Conservation (phyloP, 371 early-diverging fungal genomes). For the Apophysomyces elegans region DNA sequence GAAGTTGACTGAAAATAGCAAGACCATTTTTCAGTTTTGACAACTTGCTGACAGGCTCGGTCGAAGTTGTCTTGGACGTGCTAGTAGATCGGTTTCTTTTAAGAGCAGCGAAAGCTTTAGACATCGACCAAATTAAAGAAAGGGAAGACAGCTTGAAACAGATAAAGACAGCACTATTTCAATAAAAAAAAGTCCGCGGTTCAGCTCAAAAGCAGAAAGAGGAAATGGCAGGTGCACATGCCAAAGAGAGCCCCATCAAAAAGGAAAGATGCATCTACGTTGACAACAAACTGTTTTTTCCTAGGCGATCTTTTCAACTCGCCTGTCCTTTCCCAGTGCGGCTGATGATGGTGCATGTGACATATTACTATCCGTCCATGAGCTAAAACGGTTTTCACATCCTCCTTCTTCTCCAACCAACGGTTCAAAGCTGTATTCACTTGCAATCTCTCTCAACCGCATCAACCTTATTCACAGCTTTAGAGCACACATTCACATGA, state of each 20-base stretch:
- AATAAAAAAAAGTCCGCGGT: not conserved
- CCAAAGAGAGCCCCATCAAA: not conserved
- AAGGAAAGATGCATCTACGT: not conserved
- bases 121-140: slow-evolving; percentile 15
- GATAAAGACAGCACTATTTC: not conserved
- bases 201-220: slow-evolving; percentile 3
- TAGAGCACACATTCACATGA: too few relatives aligned
- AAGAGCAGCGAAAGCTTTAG: slow-evolving; percentile 27
- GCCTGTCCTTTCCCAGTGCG: not conserved
- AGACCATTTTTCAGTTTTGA: slow-evolving; percentile 31
- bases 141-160: not conserved
- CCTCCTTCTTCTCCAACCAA: not conserved
- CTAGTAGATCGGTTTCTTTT: slow-evolving; percentile 33
- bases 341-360: not conserved
- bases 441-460: too few relatives aligned
- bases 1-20: slow-evolving; percentile 24
- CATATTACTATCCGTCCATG: not conserved
- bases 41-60: slow-evolving; percentile 25
- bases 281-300: slow-evolving; percentile 6
- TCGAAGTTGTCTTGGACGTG: slow-evolving; percentile 18
- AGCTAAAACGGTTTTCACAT: not conserved
- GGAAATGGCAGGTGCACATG: slow-evolving; percentile 4
- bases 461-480: too few relatives aligned
- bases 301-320: slow-evolving; percentile 8
- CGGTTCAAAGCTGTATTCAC: too few relatives aligned